Evolutionary conservation across 805 yeast species (phyloP).

Genomic region (Saccharomycopsis lassenensis): DNA sequence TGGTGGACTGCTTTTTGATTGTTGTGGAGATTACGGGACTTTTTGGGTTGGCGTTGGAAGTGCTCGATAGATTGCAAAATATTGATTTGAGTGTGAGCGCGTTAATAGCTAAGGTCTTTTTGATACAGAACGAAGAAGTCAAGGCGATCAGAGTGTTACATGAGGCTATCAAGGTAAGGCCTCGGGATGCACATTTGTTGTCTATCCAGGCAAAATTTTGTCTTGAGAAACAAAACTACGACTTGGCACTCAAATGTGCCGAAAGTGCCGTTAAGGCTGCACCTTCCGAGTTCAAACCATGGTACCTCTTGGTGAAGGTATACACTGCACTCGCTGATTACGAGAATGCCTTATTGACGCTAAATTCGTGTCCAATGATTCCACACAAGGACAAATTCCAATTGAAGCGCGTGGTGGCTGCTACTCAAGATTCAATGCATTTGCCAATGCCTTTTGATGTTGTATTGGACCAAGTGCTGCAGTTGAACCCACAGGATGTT

Average conservation of each 20-base stretch:
- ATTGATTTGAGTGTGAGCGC: slow-evolving; percentile 46
- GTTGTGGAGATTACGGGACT: slow-evolving; percentile 54
- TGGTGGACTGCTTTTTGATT: slow-evolving; percentile 64
- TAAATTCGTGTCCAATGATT: slow-evolving; percentile 77
- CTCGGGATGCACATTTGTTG: slow-evolving; percentile 45
- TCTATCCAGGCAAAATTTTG: slow-evolving; percentile 50
- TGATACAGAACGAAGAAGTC: slow-evolving; percentile 48
- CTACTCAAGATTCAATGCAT: slow-evolving; percentile 46
- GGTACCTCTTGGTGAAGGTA: slow-evolving; percentile 57
- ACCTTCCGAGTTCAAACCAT: slow-evolving; percentile 67
- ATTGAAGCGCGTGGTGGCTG: slow-evolving; percentile 48
- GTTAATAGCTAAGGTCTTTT: slow-evolving; percentile 42
- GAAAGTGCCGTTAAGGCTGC: slow-evolving; percentile 55
- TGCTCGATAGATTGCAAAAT: slow-evolving; percentile 40
- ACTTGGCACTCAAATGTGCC: slow-evolving; percentile 49
- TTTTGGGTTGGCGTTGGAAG: slow-evolving; percentile 49
- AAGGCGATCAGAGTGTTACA: slow-evolving; percentile 42
- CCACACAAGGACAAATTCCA: slow-evolving; percentile 57
- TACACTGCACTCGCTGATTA: slow-evolving; percentile 54
- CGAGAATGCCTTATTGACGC: slow-evolving; percentile 59
- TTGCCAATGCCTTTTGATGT: slow-evolving; percentile 72
- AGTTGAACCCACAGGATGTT: slow-evolving; percentile 54
- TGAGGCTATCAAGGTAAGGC: slow-evolving; percentile 37
- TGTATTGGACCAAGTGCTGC: slow-evolving; percentile 54
- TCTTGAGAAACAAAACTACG: slow-evolving; percentile 37